Evolutionary conservation across 768 basidiomycete genomes (phyloP), one percentile per base, ranked within the genome.

Genomic region (Xerocomus brunneocitrinus): DNA sequence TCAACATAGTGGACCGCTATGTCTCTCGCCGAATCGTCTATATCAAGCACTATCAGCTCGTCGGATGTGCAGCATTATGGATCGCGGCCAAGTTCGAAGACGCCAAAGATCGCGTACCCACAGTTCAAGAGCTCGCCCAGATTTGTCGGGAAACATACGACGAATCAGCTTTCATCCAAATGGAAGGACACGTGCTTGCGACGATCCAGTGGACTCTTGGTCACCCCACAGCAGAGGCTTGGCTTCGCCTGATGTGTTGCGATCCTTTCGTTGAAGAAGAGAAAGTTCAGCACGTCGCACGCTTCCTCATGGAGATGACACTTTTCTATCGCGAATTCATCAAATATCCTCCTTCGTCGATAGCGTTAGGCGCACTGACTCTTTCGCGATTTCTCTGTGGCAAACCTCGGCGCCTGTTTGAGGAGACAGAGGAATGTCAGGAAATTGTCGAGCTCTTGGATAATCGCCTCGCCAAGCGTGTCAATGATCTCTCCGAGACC

Each of bases 31-130:
- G 97, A 50, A 87, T 99, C 58, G 97, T 99, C 56, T 98, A 93
- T 75, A 92, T 92, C 77, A 98, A 95, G 72, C 97, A 99, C 74
- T 98, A 99, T 67, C 97, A 99, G 65, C 89, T 99, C 54, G 95
- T 98, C 52, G 97, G 97, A 19, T 99, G 97, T 66, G 93, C 95
- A 24, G 93, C 97, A 36, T 80, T 99, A 12, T 99, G 97, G 97
- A 98, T 98, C 61, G 97, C 97, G 14, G 90, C 95, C 59, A 99
- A 99, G 74, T 99, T 98, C 62, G 97, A 99, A 73, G 97, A 99
- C 66, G 90, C 94, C 24, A 98, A 99, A 71, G 95, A 98, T 67
- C 92, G 95, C 58, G 93, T 98, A 13, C 97, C 97, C 10, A 91
- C 93, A 1, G 90, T 98, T 6, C 86, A 91, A 66, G 95, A 98